Conservation (phyloP, 495 filamentous ascomycete genomes). For the Podospora comata region DNA sequence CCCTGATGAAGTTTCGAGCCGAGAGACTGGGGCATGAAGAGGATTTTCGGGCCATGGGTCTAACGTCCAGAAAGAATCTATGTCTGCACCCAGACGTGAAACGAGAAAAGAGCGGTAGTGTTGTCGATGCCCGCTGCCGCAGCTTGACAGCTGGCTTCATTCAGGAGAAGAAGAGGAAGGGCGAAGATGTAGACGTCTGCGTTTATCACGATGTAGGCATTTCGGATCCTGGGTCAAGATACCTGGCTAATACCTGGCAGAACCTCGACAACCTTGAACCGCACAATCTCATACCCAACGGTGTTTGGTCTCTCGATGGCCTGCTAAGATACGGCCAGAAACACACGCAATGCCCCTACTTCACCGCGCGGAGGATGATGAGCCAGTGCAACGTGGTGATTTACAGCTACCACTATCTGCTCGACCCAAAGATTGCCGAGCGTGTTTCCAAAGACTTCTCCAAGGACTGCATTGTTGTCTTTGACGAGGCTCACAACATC, state of each 20-base stretch:
- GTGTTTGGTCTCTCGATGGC: conserved; percentile 93
- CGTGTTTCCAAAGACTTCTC: conserved; percentile 93
- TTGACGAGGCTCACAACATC: conserved; percentile 98
- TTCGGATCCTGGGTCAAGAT: conserved; percentile 18
- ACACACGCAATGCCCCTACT: conserved; percentile 97
- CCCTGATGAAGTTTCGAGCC: conserved; percentile 88
- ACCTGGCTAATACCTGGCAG: conserved; percentile 34
- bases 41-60: conserved; percentile 85
- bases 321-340: conserved; percentile 84
- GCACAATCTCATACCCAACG: conserved; percentile 86
- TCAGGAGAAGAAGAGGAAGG: conserved; percentile 91
- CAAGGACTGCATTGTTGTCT: conserved; percentile 97
- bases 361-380: conserved; percentile 97
- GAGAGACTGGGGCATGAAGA: conserved; percentile 83
- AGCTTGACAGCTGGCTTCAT: conserved; percentile 96
- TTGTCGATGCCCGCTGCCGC: conserved; percentile 93
- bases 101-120: conserved; percentile 85
- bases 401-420: conserved; percentile 97
- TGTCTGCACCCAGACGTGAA: conserved; percentile 95
- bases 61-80: conserved; percentile 96
- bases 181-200: conserved; percentile 91
- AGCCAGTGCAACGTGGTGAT: conserved; percentile 98
- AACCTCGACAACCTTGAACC: conserved; percentile 94
- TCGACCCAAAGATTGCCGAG: conserved; percentile 98
- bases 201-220: conserved; percentile 79